Percentiles rank a stretch among this genome's conserved stretches.
Evolutionary conservation across 139 green algal genomes (phyloP).

Genomic region (Closterium sp.): DNA sequence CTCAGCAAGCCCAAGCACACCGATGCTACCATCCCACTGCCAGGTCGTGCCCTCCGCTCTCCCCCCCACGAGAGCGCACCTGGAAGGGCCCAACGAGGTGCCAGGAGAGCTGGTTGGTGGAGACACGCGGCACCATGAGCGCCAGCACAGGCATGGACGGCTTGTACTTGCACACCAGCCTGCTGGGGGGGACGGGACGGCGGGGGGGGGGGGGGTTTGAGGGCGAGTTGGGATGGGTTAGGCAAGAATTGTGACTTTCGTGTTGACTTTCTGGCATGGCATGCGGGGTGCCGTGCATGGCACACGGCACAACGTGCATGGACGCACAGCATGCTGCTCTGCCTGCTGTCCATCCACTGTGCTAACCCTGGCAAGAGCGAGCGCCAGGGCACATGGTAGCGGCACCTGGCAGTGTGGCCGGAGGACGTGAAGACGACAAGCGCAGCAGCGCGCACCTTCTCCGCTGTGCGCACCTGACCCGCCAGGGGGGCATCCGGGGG

Average conservation of each 20-base stretch:
- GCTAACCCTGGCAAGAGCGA: too few species aligned
- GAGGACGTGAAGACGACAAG: slow-evolving; percentile 45
- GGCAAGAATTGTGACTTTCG: too few species aligned
- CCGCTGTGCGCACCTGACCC: background rate
- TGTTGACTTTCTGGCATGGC: background rate
- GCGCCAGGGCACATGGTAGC: too few species aligned
- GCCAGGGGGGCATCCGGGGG: too few species aligned
- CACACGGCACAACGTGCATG: background rate
- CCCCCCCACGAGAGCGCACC: too few species aligned
- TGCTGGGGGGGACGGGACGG: background rate
- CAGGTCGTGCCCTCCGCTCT: too few species aligned
- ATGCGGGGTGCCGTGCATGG: background rate
- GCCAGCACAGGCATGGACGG: slow-evolving; percentile 35
- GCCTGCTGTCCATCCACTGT: too few species aligned
- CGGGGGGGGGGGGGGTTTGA: background rate
- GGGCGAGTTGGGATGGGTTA: too few species aligned
- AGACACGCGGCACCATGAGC: slow-evolving; percentile 58
- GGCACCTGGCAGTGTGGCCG: slow-evolving; percentile 21
- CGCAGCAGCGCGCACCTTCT: slow-evolving; percentile 27
- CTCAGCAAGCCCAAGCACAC: too few species aligned
- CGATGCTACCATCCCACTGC: too few species aligned
- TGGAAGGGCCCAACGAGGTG: slow-evolving; percentile 12
- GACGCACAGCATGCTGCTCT: too few species aligned
- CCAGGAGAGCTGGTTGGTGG: slow-evolving; percentile 27
- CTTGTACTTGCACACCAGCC: slow-evolving; percentile 51